Percentiles rank a stretch among this genome's conserved stretches.
Conservation (phyloP, 164 flowering plant species). For the Akebia trifoliata region DNA sequence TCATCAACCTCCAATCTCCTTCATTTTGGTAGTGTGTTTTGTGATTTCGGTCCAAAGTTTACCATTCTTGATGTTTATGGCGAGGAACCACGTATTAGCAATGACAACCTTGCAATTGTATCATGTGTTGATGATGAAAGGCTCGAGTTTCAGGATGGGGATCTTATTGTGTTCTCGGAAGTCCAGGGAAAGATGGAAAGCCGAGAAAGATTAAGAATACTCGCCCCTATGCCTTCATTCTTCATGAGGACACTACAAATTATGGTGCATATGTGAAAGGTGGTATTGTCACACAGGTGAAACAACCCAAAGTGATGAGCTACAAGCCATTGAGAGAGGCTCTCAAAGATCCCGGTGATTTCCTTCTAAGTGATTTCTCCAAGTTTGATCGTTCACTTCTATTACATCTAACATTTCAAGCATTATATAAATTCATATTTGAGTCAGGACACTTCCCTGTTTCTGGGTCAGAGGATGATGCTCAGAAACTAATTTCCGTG, state of each 20-base stretch:
- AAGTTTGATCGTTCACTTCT: constrained; percentile 81
- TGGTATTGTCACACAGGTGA: constrained; percentile 89
- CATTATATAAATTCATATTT: constrained; percentile 51
- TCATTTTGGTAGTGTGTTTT: constrained; percentile 80
- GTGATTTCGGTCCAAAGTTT: constrained; percentile 84
- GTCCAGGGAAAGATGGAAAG: constrained; percentile 84
- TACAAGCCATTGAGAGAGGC: constrained; percentile 70
- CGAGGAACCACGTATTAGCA: constrained; percentile 80
- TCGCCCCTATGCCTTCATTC: constrained; percentile 63
- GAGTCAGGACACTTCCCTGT: constrained; percentile 59
- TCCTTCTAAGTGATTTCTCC: constrained; percentile 76
- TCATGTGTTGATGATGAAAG: constrained; percentile 88
- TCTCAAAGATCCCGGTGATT: constrained; percentile 74
- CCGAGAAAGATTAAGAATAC: constrained; percentile 68
- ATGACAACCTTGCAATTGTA: constrained; percentile 71
- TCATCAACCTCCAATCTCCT: constrained; percentile 79
- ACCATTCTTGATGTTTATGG: constrained; percentile 85
- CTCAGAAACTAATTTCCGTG: constrained; percentile 45
- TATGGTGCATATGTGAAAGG: constrained; percentile 62
- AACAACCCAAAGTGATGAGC: constrained; percentile 70
- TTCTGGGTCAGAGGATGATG: constrained; percentile 73
- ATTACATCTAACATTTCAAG: constrained; percentile 78
- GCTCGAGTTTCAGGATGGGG: constrained; percentile 90
- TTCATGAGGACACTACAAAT: constrained; percentile 80
- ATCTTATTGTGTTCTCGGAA: constrained; percentile 82